Evolutionary conservation across 257 asterid genomes (phyloP), one percentile per base, ranked within the genome.

Genomic region (Coffea canephora): DNA sequence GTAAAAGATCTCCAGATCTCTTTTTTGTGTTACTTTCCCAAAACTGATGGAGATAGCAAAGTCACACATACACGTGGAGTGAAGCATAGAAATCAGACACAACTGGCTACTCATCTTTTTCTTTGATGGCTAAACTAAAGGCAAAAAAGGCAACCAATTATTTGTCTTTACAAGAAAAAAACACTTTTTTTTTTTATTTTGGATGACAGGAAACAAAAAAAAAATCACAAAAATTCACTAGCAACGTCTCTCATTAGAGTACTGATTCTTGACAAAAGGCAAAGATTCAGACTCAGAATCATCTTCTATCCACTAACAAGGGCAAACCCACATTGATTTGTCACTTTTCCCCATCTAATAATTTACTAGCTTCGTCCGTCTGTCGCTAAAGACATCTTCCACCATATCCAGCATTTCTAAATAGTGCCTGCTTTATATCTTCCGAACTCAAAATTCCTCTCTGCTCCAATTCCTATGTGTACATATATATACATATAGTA

Each of bases 371-470:
- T 3, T 64, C 45, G 73, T 46, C 12, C 45, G 73, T 46, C 12
- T 34, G 39, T 64, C 15, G 19, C 77, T 88, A 87, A 65, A 89
- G 67, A 89, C 93, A 89, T 69, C 83, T 87, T 74, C 92, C 95
- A 76, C 91, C 93, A 85, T 91, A 91, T 81, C 96, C 97, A 25
- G 92, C 95, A 76, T 89, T 93, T 82, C 90, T 85, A 81, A 89
- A 83, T 62, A 93, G 85, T 41, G 95, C 94, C 76, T 90, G 91
- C 73, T 91, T 93, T 83, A 93, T 84, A 55, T 90, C 94, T 74
- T 93, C 94, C 45, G 94, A 46, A 74, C 81, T 89, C 65, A 87
- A 57, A 18, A 77, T 70, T 75, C 73, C 88, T 43, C 86, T 89
- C 34, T 89, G 82, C 84, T 84, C 88, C 88, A 76, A 2, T 75